These are phyloP conservation scores for Grigorovia yakushimaensis DNA, from an alignment of 805 yeast species.

Conservation along the genomic window DNA sequence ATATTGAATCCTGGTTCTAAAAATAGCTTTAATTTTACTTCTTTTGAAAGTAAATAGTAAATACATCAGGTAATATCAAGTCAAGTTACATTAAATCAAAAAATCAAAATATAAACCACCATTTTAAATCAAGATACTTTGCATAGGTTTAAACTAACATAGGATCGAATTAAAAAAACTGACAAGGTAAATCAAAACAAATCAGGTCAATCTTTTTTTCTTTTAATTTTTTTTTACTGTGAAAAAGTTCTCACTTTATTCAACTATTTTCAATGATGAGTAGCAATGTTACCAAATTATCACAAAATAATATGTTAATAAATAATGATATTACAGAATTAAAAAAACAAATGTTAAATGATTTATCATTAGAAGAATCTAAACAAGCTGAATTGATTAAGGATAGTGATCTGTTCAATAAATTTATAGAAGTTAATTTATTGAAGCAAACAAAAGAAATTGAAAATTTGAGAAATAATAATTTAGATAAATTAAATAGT, in stretches of 20 bases:
- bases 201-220: background rate
- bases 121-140: too few relatives aligned
- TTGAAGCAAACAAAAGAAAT: constrained; percentile 13
- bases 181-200: too few relatives aligned
- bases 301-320: background rate
- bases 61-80: background rate
- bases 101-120: too few relatives aligned
- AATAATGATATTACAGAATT: background rate
- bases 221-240: too few relatives aligned
- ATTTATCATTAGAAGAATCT: constrained; percentile 1
- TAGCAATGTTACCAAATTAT: background rate
- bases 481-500: constrained; percentile 11
- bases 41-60: too few relatives aligned
- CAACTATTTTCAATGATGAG: background rate
- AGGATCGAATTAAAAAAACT: too few relatives aligned
- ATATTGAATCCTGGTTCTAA: too few relatives aligned
- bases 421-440: constrained; percentile 12
- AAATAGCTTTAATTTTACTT: too few relatives aligned
- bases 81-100: too few relatives aligned
- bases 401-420: constrained; percentile 9
- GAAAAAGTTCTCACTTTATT: too few relatives aligned
- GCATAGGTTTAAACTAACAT: too few relatives aligned
- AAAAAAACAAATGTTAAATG: background rate
- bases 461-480: constrained; percentile 14
- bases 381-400: background rate